Percentiles rank a stretch among this genome's conserved stretches.
phyloP scores from a whole-genome alignment of 2,329 filamentous ascomycete species.

The Trichoderma aggressivum region DNA sequence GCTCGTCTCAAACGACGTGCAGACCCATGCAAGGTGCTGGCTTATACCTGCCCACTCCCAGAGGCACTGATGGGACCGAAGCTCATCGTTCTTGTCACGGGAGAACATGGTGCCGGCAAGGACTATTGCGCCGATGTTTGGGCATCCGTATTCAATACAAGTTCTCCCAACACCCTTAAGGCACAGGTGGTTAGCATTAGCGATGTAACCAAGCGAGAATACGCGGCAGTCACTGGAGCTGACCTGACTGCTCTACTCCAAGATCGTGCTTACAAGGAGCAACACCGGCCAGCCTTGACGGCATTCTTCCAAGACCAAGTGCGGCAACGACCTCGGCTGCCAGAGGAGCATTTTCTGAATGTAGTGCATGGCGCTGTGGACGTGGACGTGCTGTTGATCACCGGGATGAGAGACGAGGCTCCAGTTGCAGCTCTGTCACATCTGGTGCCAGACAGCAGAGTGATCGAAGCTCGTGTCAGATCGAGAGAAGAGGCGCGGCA shows the following conservation, averaged over 20 bases:
- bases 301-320: constrained; percentile 49
- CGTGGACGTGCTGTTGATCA: constrained; percentile 57
- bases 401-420: constrained; percentile 60
- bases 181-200: constrained; percentile 54
- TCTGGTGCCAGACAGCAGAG: constrained; percentile 48
- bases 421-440: constrained; percentile 53
- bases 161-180: constrained; percentile 28
- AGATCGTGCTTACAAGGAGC: constrained; percentile 60
- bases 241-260: constrained; percentile 46
- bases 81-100: constrained; percentile 57
- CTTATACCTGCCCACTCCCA: constrained; percentile 54
- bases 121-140: constrained; percentile 57
- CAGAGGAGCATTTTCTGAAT: constrained; percentile 48
- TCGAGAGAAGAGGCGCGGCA: constrained; percentile 37
- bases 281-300: constrained; percentile 52
- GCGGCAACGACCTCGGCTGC: constrained; percentile 41
- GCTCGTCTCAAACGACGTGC: constrained; percentile 46
- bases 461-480: constrained; percentile 53
- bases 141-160: constrained; percentile 39
- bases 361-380: constrained; percentile 40
- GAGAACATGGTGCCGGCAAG: constrained; percentile 54
- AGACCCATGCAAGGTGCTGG: constrained; percentile 51
- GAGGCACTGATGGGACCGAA: constrained; percentile 35
- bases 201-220: constrained; percentile 54
- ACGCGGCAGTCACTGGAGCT: constrained; percentile 47